Base-by-base conservation (phyloP, 805 yeast genomes). In the Spencermartinsiella europaea region DNA sequence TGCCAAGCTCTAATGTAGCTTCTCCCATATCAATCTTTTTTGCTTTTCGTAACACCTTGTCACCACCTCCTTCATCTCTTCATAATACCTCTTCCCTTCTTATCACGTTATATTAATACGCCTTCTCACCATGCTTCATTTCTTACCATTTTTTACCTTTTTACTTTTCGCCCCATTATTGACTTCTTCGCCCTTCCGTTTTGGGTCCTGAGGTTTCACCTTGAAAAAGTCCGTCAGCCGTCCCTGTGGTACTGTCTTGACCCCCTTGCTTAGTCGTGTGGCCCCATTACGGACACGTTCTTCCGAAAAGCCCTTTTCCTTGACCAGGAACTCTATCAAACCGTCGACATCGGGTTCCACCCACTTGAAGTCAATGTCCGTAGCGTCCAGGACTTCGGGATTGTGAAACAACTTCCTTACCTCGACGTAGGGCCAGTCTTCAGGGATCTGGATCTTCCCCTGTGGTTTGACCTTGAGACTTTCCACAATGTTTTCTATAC, bases 161-260 rank as follows among this genome's bases (percentile, higher is more conserved):
- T 38, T 38, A 33, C 40, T 47, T 36, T 54, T 54, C 14, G 47
- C 47, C n/a, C n/a, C n/a, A 20, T 36, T 22, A 21, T 20, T 20
- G 22, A 27, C n/a, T 5, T 21, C 21, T 14, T 16, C 34, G 5
- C n/a, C 22, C 21, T 38, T 38, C 34, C 42, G 33, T 25, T 38
- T 38, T 20, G 40, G 7, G n/a, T 15, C 21, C 17, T 40, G 20
- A 5, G 77, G 76, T 28, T 69, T 68, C 2, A 81, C 87, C 58
- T 80, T 79, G 69, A 93, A 93, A 61, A 93, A 93, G 1, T 96
- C 95, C 61, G 93, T 97, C 21, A 91, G 67, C 56, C 98, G 77
- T 4, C 93, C 96, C 63, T 93, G 99, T 1, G 85, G 84, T 1
- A 95, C 91, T 1, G 84, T 73, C 59, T 87, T 87, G 52, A 86